A percentile compares a stretch with the other conserved stretches of the same genome.
Evolutionary conservation across 2,329 filamentous ascomycete species (phyloP).

Genomic region (Paecilomyces sp.): DNA sequence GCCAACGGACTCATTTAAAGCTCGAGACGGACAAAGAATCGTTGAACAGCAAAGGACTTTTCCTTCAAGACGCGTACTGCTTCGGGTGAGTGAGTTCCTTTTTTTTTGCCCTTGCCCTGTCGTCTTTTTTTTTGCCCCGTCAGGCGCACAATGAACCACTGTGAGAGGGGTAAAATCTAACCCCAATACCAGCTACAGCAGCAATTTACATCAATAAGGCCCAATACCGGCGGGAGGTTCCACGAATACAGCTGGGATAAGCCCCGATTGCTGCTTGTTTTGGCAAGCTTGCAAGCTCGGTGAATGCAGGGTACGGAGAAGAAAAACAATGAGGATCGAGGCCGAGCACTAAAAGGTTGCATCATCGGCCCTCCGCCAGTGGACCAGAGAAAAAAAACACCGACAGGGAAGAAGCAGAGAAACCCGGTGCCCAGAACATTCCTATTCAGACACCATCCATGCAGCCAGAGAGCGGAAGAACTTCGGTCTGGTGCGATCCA

Average conservation of each 20-base stretch:
- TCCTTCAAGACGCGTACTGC: neutral
- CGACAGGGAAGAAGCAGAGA: neutral
- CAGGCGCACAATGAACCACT: slow-evolving; percentile 6
- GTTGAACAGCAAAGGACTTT: neutral
- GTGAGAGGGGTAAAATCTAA: slow-evolving; percentile 12
- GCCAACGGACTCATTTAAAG: neutral
- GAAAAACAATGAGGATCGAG: slow-evolving; percentile 1
- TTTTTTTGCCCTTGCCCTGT: neutral
- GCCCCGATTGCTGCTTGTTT: neutral
- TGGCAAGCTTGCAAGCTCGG: neutral
- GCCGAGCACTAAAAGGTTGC: neutral
- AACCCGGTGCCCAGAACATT: neutral
- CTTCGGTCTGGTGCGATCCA: neutral
- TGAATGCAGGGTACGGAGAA: neutral
- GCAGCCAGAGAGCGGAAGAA: neutral
- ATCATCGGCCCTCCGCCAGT: neutral
- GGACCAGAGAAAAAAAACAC: slow-evolving; percentile 1
- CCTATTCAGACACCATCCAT: neutral
- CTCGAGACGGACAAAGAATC: neutral
- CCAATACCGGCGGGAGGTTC: slow-evolving; percentile 5
- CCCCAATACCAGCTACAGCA: slow-evolving; percentile 10
- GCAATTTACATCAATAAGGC: slow-evolving; percentile 13
- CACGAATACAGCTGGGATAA: neutral
- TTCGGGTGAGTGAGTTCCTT: neutral
- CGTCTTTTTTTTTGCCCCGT: slow-evolving; percentile 1